A percentile compares a stretch with the other conserved stretches of the same genome.
Evolutionary conservation across 345 rosid genomes (phyloP).

Genomic region (Hibiscus syriacus): DNA sequence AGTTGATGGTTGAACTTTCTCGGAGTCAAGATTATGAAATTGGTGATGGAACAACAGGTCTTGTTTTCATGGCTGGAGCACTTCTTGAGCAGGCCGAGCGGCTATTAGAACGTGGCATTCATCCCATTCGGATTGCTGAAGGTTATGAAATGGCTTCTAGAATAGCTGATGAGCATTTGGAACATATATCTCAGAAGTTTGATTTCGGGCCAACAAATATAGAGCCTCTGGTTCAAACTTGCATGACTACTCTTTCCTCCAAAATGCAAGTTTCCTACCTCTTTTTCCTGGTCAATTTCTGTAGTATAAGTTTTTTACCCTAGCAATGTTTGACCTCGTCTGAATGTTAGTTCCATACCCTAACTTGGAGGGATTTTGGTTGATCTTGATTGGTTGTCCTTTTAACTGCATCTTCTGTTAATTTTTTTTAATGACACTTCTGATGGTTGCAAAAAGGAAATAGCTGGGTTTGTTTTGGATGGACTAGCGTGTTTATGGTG

Average conservation of each 20-base stretch:
- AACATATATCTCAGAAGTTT: conserved; percentile 64
- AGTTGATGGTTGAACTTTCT: conserved; percentile 88
- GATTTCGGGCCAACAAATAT: conserved; percentile 50
- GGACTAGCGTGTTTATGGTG: background rate
- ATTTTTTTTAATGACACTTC: background rate
- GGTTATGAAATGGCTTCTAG: conserved; percentile 93
- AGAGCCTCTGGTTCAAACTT: conserved; percentile 80
- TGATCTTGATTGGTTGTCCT: background rate
- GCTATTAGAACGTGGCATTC: conserved; percentile 86
- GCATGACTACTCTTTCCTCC: conserved; percentile 93
- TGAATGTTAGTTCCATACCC: background rate
- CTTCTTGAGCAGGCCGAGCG: conserved; percentile 93
- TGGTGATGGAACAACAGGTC: conserved; percentile 99
- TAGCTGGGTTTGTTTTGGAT: background rate
- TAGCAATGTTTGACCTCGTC: background rate
- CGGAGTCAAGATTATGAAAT: conserved; percentile 96
- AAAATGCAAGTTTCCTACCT: conserved; percentile 50
- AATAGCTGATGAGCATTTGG: conserved; percentile 78
- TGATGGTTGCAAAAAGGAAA: background rate
- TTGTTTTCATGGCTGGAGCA: conserved; percentile 95
- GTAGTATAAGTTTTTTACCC: background rate
- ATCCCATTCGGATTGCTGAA: conserved; percentile 89
- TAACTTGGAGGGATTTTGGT: background rate
- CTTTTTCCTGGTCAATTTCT: background rate
- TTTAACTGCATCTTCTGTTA: background rate